Conservation (phyloP, 176 grass and related monocot genomes). For the Cocos nucifera region DNA sequence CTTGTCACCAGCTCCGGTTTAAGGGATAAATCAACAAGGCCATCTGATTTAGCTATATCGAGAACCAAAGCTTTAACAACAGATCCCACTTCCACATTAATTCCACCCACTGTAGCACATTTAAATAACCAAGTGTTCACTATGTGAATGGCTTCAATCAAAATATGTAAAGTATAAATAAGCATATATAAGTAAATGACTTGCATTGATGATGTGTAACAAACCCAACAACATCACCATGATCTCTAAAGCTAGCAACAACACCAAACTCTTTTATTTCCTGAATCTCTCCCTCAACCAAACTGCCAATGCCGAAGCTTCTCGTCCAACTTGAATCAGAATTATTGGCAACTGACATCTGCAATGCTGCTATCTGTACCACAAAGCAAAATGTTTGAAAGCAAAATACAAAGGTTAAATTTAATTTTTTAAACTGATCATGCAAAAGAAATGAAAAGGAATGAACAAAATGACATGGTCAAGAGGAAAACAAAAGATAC, state of each 20-base stretch:
- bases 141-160: no score
- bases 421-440: neutral
- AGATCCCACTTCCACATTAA: constrained; percentile 51
- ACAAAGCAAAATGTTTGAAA: neutral
- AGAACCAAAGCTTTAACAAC: constrained; percentile 73
- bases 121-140: no score
- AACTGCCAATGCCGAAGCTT: constrained; percentile 57
- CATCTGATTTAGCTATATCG: constrained; percentile 69
- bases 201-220: constrained; percentile 89
- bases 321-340: constrained; percentile 45
- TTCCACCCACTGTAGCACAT: constrained; percentile 39
- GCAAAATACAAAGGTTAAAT: neutral
- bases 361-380: constrained; percentile 54
- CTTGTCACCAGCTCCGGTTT: constrained; percentile 56
- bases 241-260: constrained; percentile 67
- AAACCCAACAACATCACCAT: constrained; percentile 84
- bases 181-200: constrained; percentile 16
- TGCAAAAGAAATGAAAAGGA: neutral
- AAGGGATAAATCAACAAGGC: constrained; percentile 83
- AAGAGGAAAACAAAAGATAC: neutral
- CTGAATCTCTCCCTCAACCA: constrained; percentile 73
- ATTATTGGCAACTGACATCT: constrained; percentile 37
- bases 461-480: neutral
- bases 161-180: neutral
- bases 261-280: constrained; percentile 77